Evolutionary conservation across 2,329 filamentous ascomycete genomes (phyloP), one percentile per base, ranked within the genome.

Genomic region (Claviceps sp.): DNA sequence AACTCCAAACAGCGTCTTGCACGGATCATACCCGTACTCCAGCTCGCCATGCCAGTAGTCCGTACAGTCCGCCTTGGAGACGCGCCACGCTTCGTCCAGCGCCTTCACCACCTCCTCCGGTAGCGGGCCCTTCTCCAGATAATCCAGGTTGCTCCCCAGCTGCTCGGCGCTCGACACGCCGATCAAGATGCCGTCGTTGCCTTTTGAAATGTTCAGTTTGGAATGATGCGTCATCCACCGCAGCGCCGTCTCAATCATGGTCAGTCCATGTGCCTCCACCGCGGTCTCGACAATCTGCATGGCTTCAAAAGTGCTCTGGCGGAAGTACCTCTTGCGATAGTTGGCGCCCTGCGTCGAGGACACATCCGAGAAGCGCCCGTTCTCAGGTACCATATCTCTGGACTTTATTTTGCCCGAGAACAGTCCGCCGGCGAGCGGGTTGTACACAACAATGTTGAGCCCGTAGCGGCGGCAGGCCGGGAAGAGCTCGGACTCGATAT

Each of bases 371-470:
- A 84, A 94, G 38, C 87, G 79, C 13, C 88, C 87, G 52, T 83
- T 79, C 0, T 70, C 66, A 0, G 85, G 86, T 22, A 73, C 66
- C 42, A 73, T 65, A 58, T 88, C 83, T 47, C 70, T 69, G 50
- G 78, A 77, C 69, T 85, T 86, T 71, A 87, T 82, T 69, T 89
- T 90, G 56, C 87, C 88, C 9, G 80, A 84, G 66, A 94, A 85
- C 13, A 94, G 70, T 1, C 88, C 88, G 20, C 87, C 88, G 1
- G 86, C 86, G 51, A 91, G 72, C 1, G 87, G 88, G 64, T 93
- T 94, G 69, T 90, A 91, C 43, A 88, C 73, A 7, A 91, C 86
- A 45, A 93, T 76, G 56, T 89, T 84, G 22, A 93, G 74, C 2
- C 85, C 85, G 64, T 88, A 91, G 50, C 85, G 79, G 22, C 80